phyloP scores from a whole-genome alignment of 1,284 basidiomycete species.

The Rhodotorula sp. region DNA sequence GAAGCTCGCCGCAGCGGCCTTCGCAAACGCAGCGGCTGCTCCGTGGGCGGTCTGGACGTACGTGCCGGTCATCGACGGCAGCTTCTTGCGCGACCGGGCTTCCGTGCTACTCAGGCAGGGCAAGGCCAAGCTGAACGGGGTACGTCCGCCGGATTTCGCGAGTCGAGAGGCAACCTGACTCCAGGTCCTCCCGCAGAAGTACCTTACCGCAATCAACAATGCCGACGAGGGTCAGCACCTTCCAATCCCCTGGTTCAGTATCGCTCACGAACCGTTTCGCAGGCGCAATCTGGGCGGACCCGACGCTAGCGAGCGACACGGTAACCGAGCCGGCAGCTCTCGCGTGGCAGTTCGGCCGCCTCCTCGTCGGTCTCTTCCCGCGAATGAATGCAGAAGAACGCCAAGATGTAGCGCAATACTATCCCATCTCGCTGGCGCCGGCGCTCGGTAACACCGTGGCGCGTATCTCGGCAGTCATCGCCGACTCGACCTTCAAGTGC shows the following conservation, averaged over 20 bases:
- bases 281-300: neutral
- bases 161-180: neutral
- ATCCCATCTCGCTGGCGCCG: neutral
- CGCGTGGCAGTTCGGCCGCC: neutral
- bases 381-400: neutral
- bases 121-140: neutral
- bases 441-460: neutral
- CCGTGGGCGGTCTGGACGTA: neutral
- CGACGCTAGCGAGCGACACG: neutral
- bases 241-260: neutral
- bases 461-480: neutral
- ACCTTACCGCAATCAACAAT: neutral
- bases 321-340: neutral
- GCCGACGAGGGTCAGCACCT: neutral
- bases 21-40: too few relatives aligned
- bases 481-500: slow-evolving; percentile 1
- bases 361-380: neutral
- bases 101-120: neutral
- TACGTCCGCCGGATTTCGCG: neutral
- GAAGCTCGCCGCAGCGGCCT: neutral
- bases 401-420: neutral
- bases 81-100: neutral
- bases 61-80: neutral
- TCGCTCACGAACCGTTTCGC: too few relatives aligned
- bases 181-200: neutral